These are phyloP conservation scores for Alternaria gaisen DNA, from an alignment of 2,329 filamentous ascomycete species.

Conservation along the genomic window DNA sequence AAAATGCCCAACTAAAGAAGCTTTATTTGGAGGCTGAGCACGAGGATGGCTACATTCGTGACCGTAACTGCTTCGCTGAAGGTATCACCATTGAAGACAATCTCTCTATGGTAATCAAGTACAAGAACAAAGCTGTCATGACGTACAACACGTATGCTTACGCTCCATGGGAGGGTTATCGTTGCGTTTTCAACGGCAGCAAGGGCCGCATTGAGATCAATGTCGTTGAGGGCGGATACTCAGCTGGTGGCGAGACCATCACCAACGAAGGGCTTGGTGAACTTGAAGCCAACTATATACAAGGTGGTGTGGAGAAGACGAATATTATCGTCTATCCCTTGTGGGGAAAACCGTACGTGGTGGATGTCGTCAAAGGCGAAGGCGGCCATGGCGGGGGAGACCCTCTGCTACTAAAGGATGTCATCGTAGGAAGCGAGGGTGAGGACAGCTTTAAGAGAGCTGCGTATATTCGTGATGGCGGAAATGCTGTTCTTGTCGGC, in stretches of 20 bases:
- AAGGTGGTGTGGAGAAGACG: constrained; percentile 11
- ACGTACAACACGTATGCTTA: constrained; percentile 69
- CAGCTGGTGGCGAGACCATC: constrained; percentile 60
- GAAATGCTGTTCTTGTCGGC: constrained; percentile 66
- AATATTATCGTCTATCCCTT: constrained; percentile 58
- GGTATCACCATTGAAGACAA: constrained; percentile 72
- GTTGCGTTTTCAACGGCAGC: constrained; percentile 67
- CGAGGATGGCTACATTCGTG: constrained; percentile 68
- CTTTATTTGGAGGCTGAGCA: constrained; percentile 71
- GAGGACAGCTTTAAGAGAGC: constrained; percentile 61
- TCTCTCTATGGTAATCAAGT: constrained; percentile 68
- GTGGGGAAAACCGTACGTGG: constrained; percentile 65
- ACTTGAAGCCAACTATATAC: constrained; percentile 9
- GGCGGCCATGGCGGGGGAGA: constrained; percentile 70
- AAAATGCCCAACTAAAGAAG: constrained; percentile 63
- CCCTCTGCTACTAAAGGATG: constrained; percentile 63
- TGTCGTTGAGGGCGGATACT: constrained; percentile 68
- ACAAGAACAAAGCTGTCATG: constrained; percentile 64
- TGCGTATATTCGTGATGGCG: constrained; percentile 65
- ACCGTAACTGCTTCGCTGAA: constrained; percentile 70
- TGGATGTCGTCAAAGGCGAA: constrained; percentile 61
- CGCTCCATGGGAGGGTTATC: constrained; percentile 69
- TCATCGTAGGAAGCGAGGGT: constrained; percentile 63
- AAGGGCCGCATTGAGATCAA: constrained; percentile 68
- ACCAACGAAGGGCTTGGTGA: constrained; percentile 11